A percentile compares a stretch with the other conserved stretches of the same genome.
phyloP scores from a whole-genome alignment of 257 asterid genomes.

The Oldenlandia corymbosa region DNA sequence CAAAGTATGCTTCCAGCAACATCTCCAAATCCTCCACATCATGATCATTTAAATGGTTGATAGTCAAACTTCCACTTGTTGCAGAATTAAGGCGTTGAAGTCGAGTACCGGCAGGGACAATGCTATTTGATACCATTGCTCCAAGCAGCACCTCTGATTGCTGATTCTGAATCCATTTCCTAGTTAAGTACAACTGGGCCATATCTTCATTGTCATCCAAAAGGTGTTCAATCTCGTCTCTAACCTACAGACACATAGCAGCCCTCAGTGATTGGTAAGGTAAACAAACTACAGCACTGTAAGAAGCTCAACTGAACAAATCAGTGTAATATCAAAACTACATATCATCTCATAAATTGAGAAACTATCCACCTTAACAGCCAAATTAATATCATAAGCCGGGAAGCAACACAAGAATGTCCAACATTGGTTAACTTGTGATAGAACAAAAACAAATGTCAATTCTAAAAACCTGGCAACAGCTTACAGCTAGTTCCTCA shows the following conservation, averaged over 20 bases:
- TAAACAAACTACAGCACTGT: not conserved
- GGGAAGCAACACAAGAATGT: not conserved
- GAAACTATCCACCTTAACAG: not conserved
- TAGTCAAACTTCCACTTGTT: slow-evolving; percentile 68
- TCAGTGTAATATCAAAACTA: not conserved
- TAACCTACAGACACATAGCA: slow-evolving; percentile 49
- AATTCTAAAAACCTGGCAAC: not conserved
- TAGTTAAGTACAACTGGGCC: slow-evolving; percentile 80
- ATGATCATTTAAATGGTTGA: slow-evolving; percentile 55
- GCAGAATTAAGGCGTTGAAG: slow-evolving; percentile 62
- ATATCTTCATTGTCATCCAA: slow-evolving; percentile 94
- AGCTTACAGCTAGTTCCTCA: not conserved
- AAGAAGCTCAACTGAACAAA: not conserved
- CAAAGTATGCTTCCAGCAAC: slow-evolving; percentile 98
- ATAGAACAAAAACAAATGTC: not conserved
- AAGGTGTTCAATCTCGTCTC: slow-evolving; percentile 98
- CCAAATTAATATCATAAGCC: not conserved
- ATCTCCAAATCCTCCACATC: slow-evolving; percentile 97
- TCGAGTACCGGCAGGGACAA: slow-evolving; percentile 43
- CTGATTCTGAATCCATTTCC: slow-evolving; percentile 82
- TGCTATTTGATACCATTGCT: slow-evolving; percentile 43
- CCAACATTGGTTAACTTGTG: not conserved
- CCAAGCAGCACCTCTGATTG: slow-evolving; percentile 58
- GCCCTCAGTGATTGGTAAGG: slow-evolving; percentile 1
- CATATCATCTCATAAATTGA: not conserved